A percentile compares a stretch with the other conserved stretches of the same genome.
Evolutionary conservation across 345 rosid species (phyloP).

Genomic region (Aquilaria sinensis): DNA sequence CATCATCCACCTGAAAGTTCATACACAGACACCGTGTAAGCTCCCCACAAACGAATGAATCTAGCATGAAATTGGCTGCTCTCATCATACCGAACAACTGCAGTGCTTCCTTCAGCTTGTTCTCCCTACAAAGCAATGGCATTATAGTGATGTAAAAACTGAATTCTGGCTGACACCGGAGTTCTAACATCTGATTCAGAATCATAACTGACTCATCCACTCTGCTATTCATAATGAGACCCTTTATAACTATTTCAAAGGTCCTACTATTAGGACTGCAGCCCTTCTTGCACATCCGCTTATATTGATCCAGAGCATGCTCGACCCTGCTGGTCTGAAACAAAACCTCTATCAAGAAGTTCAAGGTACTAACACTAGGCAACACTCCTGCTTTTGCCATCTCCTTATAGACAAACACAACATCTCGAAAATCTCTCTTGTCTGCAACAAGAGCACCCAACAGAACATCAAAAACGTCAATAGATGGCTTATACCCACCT

Average conservation of each 20-base stretch:
- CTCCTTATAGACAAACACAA: slow-evolving; percentile 52
- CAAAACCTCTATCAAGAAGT: slow-evolving; percentile 38
- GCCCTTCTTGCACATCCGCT: slow-evolving; percentile 43
- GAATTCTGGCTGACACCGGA: slow-evolving; percentile 19
- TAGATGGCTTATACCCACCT: slow-evolving; percentile 28
- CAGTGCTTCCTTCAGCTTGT: slow-evolving; percentile 31
- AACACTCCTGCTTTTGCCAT: slow-evolving; percentile 48
- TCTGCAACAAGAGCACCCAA: slow-evolving; percentile 35
- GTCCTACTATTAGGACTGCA: slow-evolving; percentile 38
- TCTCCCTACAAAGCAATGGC: slow-evolving; percentile 37
- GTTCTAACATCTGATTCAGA: slow-evolving; percentile 37
- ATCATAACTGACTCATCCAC: slow-evolving; percentile 28
- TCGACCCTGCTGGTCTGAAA: slow-evolving; percentile 31
- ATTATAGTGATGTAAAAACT: slow-evolving; percentile 28
- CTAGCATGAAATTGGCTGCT: slow-evolving; percentile 22
- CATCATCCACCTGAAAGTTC: slow-evolving; percentile 35
- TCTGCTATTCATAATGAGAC: slow-evolving; percentile 24
- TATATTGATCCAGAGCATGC: slow-evolving; percentile 42
- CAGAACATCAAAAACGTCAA: slow-evolving; percentile 30
- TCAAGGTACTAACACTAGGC: slow-evolving; percentile 42
- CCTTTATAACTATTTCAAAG: slow-evolving; percentile 38
- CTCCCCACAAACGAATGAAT: slow-evolving; percentile 22
- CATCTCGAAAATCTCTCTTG: slow-evolving; percentile 29
- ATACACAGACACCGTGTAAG: slow-evolving; percentile 32
- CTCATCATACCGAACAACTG: slow-evolving; percentile 38